Evolutionary conservation across 257 asterid genomes (phyloP).

Genomic region (Ligustrum vulgare): DNA sequence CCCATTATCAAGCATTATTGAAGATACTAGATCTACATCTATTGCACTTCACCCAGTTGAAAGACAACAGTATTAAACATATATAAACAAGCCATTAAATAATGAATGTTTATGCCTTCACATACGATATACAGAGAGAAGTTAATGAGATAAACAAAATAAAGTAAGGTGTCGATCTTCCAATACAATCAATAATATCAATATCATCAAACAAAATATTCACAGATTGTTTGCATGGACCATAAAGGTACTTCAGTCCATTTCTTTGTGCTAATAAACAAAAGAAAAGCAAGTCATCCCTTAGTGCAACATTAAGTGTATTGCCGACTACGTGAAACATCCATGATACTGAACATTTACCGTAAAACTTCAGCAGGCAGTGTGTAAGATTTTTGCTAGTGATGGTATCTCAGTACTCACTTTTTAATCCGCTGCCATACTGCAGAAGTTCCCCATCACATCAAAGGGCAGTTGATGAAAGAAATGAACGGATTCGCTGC

Average conservation of each 20-base stretch:
- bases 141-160: background rate
- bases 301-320: background rate
- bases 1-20: background rate
- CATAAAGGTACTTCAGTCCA: background rate
- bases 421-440: background rate
- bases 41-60: background rate
- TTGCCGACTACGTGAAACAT: background rate
- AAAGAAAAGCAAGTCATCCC: slow-evolving; percentile 9
- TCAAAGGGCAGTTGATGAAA: slow-evolving; percentile 53
- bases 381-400: background rate
- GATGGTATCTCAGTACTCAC: background rate
- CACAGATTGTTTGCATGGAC: background rate
- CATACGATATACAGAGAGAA: background rate
- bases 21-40: background rate
- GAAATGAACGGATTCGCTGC: slow-evolving; percentile 62
- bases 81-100: background rate
- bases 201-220: background rate
- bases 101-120: background rate
- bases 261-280: background rate
- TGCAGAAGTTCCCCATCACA: background rate
- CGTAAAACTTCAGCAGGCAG: background rate
- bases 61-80: background rate
- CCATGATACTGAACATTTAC: background rate
- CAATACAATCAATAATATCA: slow-evolving; percentile 7
- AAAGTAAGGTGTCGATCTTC: background rate